These are phyloP conservation scores for Peziza echinospora DNA, from an alignment of 495 filamentous ascomycete genomes.

Conservation along the genomic window DNA sequence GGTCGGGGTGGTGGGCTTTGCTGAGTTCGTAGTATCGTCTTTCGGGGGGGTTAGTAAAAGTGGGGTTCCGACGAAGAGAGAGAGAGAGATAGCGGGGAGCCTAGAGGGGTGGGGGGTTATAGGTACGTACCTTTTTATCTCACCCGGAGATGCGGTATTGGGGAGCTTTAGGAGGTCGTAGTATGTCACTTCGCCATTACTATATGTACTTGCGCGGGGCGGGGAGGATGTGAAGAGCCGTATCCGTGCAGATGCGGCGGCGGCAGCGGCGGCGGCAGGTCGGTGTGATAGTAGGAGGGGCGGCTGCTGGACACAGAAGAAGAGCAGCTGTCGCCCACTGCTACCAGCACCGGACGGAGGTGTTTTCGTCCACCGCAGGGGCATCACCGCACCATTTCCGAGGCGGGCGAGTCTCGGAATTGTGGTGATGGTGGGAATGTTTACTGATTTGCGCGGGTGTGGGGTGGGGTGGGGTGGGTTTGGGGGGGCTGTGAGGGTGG, in stretches of 20 bases:
- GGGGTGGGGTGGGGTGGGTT: no score
- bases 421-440: no score
- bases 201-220: slow-evolving; percentile 7
- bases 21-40: slow-evolving; percentile 85
- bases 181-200: slow-evolving; percentile 34
- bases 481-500: no score
- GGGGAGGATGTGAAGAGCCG: slow-evolving; percentile 27
- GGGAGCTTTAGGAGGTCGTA: slow-evolving; percentile 68
- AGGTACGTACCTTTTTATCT: slow-evolving; percentile 58
- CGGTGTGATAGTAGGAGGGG: background rate
- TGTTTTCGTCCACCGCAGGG: background rate
- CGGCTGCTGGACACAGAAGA: no score
- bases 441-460: no score
- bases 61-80: no score
- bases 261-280: no score
- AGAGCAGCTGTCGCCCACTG: background rate
- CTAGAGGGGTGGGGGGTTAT: background rate
- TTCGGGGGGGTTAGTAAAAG: slow-evolving; percentile 11
- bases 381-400: background rate
- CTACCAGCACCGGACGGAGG: background rate
- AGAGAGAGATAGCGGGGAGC: background rate
- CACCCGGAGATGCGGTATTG: slow-evolving; percentile 39
- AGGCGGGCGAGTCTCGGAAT: no score
- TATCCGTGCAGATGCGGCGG: no score
- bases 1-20: slow-evolving; percentile 84